Percentiles rank a stretch among this genome's conserved stretches.
phyloP scores from a whole-genome alignment of 2,329 filamentous ascomycete species.

The Allantophomopsis cytisporea region DNA sequence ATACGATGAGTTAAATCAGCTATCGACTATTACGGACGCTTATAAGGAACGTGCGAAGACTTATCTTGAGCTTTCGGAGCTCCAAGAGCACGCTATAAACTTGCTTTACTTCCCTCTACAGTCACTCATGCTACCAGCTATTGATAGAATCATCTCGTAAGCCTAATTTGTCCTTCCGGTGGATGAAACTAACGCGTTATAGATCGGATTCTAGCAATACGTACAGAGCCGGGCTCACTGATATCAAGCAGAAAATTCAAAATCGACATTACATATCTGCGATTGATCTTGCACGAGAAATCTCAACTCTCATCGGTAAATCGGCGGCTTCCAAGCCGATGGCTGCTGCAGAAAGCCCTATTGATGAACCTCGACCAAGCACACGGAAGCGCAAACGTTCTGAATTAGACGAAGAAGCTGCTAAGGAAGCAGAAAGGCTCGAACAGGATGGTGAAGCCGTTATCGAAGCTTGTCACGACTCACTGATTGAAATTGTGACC shows the following conservation, averaged over 20 bases:
- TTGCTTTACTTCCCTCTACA: constrained; percentile 84
- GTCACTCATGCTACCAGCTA: constrained; percentile 59
- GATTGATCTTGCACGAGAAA: constrained; percentile 39
- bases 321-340: too few species aligned
- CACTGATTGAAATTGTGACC: too few species aligned
- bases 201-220: constrained; percentile 51
- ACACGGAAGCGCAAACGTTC: too few species aligned
- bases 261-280: constrained; percentile 41
- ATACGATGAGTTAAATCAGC: too few species aligned
- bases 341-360: too few species aligned
- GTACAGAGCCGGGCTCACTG: constrained; percentile 37
- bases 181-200: constrained; percentile 22
- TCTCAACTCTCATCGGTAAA: constrained; percentile 14
- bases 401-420: too few species aligned
- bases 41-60: too few species aligned
- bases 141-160: constrained; percentile 73
- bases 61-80: constrained; percentile 58
- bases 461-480: too few species aligned
- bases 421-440: too few species aligned
- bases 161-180: constrained; percentile 22
- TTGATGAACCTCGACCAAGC: too few species aligned
- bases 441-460: too few species aligned
- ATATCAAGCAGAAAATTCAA: constrained; percentile 37
- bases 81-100: constrained; percentile 71
- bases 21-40: too few species aligned